Conservation (phyloP, 2,329 filamentous ascomycete genomes). For the Colletotrichum australisinense region DNA sequence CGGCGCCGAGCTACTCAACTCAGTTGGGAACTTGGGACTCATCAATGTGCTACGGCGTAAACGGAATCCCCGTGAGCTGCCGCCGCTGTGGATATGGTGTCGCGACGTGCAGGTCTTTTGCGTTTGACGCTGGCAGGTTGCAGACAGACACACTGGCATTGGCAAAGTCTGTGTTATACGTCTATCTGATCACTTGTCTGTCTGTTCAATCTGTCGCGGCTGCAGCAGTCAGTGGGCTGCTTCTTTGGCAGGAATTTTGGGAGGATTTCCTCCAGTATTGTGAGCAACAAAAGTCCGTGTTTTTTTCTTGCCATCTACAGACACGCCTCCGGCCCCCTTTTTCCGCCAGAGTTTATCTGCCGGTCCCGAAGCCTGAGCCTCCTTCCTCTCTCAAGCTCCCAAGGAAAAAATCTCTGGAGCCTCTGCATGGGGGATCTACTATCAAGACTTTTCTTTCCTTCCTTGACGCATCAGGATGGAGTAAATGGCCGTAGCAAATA, state of each 20-base stretch:
- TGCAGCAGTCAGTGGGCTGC: conserved; percentile 17
- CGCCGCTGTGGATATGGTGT: conserved; percentile 7
- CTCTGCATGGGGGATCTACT: not conserved
- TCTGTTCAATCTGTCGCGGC: not conserved
- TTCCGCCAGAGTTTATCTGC: conserved; percentile 4
- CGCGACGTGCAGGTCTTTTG: not conserved
- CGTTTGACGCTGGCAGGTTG: conserved; percentile 8
- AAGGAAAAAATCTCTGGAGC: no score
- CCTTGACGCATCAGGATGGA: not conserved
- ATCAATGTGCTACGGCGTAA: not conserved
- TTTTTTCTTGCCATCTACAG: not conserved
- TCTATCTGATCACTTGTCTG: not conserved
- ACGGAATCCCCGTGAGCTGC: conserved; percentile 6
- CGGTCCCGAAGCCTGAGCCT: conserved; percentile 7
- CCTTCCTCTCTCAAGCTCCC: no score
- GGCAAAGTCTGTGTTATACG: conserved; percentile 5
- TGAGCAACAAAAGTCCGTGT: not conserved
- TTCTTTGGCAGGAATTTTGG: not conserved
- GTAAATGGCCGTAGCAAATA: not conserved
- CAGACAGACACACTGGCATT: not conserved
- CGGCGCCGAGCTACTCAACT: not conserved
- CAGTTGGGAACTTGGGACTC: not conserved
- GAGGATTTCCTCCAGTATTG: not conserved
- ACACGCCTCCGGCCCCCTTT: conserved; percentile 7
- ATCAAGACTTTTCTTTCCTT: not conserved